Evolutionary conservation across 345 rosid genomes (phyloP).

Genomic region (Boechera stricta): DNA sequence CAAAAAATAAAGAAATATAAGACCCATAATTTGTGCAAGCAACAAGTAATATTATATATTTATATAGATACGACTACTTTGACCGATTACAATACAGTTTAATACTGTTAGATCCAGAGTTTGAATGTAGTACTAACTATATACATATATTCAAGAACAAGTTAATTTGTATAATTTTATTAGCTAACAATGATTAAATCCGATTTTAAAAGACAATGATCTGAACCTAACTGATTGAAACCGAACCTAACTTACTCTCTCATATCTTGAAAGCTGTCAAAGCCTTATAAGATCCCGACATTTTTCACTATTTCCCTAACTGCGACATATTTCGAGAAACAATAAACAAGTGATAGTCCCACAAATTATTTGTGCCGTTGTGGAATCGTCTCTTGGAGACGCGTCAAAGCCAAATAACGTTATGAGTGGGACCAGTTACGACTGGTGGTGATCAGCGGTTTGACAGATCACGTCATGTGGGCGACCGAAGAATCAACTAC

Average conservation of each 20-base stretch:
- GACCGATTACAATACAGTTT: neutral
- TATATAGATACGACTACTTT: constrained; percentile 6
- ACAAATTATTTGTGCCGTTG: constrained; percentile 26
- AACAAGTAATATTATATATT: neutral
- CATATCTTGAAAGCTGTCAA: constrained; percentile 13
- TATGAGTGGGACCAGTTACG: constrained; percentile 12
- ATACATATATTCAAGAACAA: neutral
- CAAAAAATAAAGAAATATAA: neutral
- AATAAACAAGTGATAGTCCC: neutral
- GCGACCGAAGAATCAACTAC: constrained; percentile 37
- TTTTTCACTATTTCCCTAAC: constrained; percentile 12
- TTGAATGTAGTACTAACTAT: no score
- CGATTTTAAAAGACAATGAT: neutral
- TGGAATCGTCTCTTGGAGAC: constrained; percentile 35
- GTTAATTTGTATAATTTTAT: neutral
- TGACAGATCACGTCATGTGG: constrained; percentile 49
- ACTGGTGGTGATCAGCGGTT: constrained; percentile 42
- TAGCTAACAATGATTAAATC: neutral
- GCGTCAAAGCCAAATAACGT: constrained; percentile 35
- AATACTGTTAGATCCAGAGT: neutral
- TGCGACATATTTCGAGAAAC: constrained; percentile 24
- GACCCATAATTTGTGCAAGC: constrained; percentile 16
- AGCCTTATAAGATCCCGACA: constrained; percentile 21
- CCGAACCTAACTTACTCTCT: constrained; percentile 15
- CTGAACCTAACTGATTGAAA: neutral